A percentile compares a stretch with the other conserved stretches of the same genome.
These are phyloP conservation scores for Eutypella sp. DNA, from an alignment of 2,329 filamentous ascomycete species.

Conservation along the genomic window DNA sequence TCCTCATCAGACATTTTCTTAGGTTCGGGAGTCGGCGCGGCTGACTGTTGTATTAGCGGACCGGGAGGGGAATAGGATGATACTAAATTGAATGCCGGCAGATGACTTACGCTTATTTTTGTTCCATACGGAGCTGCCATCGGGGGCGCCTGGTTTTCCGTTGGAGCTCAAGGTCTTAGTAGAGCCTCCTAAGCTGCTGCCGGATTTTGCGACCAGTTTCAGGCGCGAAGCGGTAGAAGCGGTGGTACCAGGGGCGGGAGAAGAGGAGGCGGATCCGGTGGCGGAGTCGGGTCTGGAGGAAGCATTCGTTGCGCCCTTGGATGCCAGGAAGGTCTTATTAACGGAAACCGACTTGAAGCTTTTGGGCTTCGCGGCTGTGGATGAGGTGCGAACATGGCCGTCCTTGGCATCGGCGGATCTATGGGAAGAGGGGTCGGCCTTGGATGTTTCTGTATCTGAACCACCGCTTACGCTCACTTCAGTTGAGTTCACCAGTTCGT, in stretches of 20 bases:
- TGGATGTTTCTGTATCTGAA: conserved; percentile 71
- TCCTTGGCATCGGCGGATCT: conserved; percentile 53
- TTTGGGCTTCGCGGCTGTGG: conserved; percentile 66
- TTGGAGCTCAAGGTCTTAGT: conserved; percentile 45
- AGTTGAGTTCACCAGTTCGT: conserved; percentile 56
- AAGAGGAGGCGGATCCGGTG: conserved; percentile 37
- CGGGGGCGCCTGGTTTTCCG: conserved; percentile 57
- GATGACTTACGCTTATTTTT: conserved; percentile 69
- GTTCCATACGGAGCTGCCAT: conserved; percentile 78
- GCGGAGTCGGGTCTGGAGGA: conserved; percentile 46
- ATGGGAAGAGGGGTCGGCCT: conserved; percentile 44
- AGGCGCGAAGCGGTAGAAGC: conserved; percentile 55
- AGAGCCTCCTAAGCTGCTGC: conserved; percentile 53
- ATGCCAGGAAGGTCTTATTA: conserved; percentile 76
- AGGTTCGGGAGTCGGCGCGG: conserved; percentile 61
- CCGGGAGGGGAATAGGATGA: conserved; percentile 4
- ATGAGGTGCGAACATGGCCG: conserved; percentile 53
- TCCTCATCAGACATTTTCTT: conserved; percentile 86
- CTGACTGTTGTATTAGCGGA: conserved; percentile 34
- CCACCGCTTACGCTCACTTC: conserved; percentile 67
- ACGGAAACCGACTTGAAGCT: conserved; percentile 83
- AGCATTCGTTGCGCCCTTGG: conserved; percentile 51
- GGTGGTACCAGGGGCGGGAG: conserved; percentile 39
- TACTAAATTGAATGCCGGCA: conserved; percentile 9
- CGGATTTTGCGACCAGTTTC: conserved; percentile 71